phyloP scores from a whole-genome alignment of 257 asterid species.

The Solanum microdontum region DNA sequence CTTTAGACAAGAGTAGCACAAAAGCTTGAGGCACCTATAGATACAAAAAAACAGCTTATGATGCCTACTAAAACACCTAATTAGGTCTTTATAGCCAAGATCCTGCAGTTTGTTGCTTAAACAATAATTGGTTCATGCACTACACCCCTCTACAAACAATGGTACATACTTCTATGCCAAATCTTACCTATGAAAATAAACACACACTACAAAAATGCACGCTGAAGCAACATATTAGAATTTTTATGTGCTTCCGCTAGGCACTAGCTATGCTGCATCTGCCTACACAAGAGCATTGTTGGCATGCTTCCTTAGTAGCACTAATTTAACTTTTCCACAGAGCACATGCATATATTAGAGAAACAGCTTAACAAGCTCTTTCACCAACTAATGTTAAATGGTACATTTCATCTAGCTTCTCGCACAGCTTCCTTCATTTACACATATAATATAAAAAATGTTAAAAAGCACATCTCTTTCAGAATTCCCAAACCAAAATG shows the following conservation, averaged over 20 bases:
- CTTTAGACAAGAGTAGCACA: neutral
- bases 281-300: neutral
- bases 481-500: neutral
- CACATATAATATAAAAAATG: neutral
- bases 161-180: neutral
- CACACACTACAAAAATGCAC: neutral
- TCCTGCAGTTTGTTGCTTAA: neutral
- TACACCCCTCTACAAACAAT: neutral
- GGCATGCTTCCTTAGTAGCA: neutral
- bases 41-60: neutral
- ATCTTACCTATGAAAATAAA: neutral
- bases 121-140: neutral
- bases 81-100: neutral
- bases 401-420: neutral
- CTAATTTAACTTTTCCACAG: neutral
- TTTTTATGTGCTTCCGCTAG: neutral
- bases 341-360: neutral
- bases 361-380: neutral
- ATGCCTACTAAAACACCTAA: neutral
- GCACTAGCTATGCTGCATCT: neutral
- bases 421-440: neutral
- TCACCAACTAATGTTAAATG: neutral
- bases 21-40: neutral
- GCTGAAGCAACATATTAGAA: neutral
- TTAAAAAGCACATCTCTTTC: neutral